Evolutionary conservation across 768 basidiomycete genomes (phyloP).

Genomic region (Suillus paluster): DNA sequence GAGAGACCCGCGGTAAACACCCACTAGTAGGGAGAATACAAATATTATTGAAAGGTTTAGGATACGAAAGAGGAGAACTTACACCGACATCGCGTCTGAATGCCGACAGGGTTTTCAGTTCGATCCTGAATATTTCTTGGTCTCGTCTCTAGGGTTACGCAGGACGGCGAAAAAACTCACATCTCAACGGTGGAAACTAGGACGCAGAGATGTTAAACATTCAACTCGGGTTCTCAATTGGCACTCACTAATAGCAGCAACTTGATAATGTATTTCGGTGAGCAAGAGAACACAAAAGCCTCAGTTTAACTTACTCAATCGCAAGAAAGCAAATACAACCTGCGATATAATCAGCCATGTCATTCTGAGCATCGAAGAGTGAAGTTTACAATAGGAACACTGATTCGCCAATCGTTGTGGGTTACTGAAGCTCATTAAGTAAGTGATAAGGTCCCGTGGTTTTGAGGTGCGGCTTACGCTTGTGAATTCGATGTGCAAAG

Average conservation of each 20-base stretch:
- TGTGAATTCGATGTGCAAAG: constrained; percentile 47
- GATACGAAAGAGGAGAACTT: background rate
- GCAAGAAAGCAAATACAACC: constrained; percentile 34
- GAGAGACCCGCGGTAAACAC: constrained; percentile 55
- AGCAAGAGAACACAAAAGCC: background rate
- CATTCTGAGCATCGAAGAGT: background rate
- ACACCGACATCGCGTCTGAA: constrained; percentile 29
- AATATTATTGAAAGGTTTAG: constrained; percentile 16
- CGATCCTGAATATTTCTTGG: constrained; percentile 22
- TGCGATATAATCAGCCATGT: constrained; percentile 10
- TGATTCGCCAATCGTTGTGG: constrained; percentile 30
- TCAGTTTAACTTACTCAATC: constrained; percentile 29
- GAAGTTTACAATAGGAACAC: constrained; percentile 39
- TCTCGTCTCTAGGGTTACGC: background rate
- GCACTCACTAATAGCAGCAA: constrained; percentile 36
- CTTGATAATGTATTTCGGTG: constrained; percentile 25
- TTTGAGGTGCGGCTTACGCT: constrained; percentile 31
- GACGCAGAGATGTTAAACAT: background rate
- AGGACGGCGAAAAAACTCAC: constrained; percentile 16
- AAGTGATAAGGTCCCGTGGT: background rate
- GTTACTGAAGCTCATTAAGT: constrained; percentile 24
- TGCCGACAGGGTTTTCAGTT: constrained; percentile 23
- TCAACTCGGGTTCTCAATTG: constrained; percentile 1
- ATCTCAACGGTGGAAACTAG: constrained; percentile 36
- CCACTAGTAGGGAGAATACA: constrained; percentile 38